Evolutionary conservation across 163 green algal genomes (phyloP), one percentile per base, ranked within the genome.

Genomic region (Trebouxiophyceae sp.): DNA sequence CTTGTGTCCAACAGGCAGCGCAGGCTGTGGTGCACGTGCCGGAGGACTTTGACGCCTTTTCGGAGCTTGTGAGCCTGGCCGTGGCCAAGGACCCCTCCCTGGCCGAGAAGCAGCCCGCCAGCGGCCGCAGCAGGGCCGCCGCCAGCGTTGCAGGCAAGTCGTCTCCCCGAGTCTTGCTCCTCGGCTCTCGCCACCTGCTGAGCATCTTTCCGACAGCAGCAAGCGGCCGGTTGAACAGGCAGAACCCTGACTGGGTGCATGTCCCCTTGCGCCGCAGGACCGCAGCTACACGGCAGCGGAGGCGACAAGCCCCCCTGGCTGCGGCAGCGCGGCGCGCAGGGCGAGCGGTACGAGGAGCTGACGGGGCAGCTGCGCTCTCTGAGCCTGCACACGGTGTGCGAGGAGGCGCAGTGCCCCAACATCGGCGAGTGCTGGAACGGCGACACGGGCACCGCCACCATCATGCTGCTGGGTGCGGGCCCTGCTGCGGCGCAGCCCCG

Each of bases 391-490:
- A 99, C 93, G 4, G 93, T 97, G 54, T 96, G 90, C 66, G 87
- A 95, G 77, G 87, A 92, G 76, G 90, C 90, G 5, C 78, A 81
- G 63, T 99, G 93, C 80, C 93, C 93, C 19, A 99, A 99, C 77
- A 87, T 99, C 29, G 72, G 93, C 2, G 93, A 99, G 81, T 99
- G 93, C 83, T 99, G 93, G 93, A 85, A 87, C 47, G 92, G 93
- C 29, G 86, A 82, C 20, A 89, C 86, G 6, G 93, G 87, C 23
- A 97, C 93, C 31, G 94, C 94, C 33, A 99, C 94, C 27, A 97
- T 99, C 81, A 99, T 99, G 93, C 77, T 98, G 2, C 92, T 99
- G 84, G 94, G 93, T 74, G 24, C 2, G 33, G 16, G 12, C 39
- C 39, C 39, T n/a, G n/a, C n/a, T n/a, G n/a, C n/a, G n/a, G n/a